A percentile compares a stretch with the other conserved stretches of the same genome.
Evolutionary conservation across 2,329 filamentous ascomycete genomes (phyloP).

Genomic region (Aspergillus sergii): DNA sequence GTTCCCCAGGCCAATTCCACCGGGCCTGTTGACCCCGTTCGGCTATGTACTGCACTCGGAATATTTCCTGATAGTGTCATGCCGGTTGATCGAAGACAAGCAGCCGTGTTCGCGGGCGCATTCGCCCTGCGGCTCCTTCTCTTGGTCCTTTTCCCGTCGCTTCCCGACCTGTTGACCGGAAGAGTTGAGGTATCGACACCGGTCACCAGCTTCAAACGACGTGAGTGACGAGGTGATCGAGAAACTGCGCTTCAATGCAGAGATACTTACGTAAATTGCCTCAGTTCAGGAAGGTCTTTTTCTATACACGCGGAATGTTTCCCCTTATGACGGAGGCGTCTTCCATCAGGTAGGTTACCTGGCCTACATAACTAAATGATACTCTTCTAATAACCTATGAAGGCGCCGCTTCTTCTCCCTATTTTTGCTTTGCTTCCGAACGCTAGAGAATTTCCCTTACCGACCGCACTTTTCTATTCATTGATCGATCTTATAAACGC

Average conservation of each 20-base stretch:
- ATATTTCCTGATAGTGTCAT: slow-evolving; percentile 37
- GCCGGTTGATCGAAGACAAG: slow-evolving; percentile 61
- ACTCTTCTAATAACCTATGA: neutral
- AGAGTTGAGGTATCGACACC: slow-evolving; percentile 97
- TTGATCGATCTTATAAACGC: slow-evolving; percentile 80
- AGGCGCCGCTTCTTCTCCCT: slow-evolving; percentile 87
- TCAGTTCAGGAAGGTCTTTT: slow-evolving; percentile 94
- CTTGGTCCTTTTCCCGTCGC: slow-evolving; percentile 76
- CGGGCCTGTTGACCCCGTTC: neutral
- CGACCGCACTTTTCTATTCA: slow-evolving; percentile 80
- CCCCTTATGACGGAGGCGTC: slow-evolving; percentile 92
- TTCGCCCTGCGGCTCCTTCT: slow-evolving; percentile 77
- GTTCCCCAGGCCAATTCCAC: slow-evolving; percentile 3
- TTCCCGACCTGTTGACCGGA: slow-evolving; percentile 82
- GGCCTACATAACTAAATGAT: neutral
- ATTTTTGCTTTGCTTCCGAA: slow-evolving; percentile 87
- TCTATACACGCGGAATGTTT: slow-evolving; percentile 93
- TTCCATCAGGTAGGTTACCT: slow-evolving; percentile 62
- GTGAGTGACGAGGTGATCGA: slow-evolving; percentile 57
- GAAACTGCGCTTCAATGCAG: neutral
- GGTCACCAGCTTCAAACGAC: slow-evolving; percentile 95
- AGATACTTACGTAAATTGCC: neutral
- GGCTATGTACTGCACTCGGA: slow-evolving; percentile 9
- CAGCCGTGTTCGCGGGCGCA: slow-evolving; percentile 72
- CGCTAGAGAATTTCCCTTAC: slow-evolving; percentile 65